Evolutionary conservation across 495 filamentous ascomycete genomes (phyloP).

Genomic region (Letharia lupina): DNA sequence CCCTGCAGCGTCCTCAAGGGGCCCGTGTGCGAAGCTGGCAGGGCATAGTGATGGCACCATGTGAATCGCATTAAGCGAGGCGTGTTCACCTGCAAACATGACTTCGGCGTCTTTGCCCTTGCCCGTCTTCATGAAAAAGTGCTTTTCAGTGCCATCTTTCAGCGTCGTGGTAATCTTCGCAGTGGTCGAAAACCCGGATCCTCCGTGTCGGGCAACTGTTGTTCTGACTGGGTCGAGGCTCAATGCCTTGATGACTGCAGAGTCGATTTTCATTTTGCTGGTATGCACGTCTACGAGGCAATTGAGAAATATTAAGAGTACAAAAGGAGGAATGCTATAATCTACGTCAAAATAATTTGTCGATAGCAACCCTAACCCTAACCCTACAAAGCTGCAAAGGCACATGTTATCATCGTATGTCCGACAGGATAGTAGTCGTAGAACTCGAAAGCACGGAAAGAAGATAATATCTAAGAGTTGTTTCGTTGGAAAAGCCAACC

Average conservation of each 20-base stretch:
- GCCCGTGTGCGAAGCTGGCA: slow-evolving; percentile 60
- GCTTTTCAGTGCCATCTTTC: slow-evolving; percentile 33
- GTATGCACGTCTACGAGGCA: background rate
- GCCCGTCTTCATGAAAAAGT: slow-evolving; percentile 78
- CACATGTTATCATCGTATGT: too few relatives aligned
- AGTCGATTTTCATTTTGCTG: slow-evolving; percentile 39
- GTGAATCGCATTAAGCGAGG: slow-evolving; percentile 75
- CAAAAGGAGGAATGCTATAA: background rate
- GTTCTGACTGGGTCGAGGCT: slow-evolving; percentile 48
- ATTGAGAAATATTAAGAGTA: background rate
- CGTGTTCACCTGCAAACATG: slow-evolving; percentile 82
- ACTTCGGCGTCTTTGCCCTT: slow-evolving; percentile 51
- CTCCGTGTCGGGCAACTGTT: slow-evolving; percentile 55
- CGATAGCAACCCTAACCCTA: background rate
- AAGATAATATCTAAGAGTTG: too few relatives aligned
- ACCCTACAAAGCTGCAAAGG: background rate
- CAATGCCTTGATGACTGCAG: slow-evolving; percentile 56
- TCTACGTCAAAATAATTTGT: background rate
- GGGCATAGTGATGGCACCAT: slow-evolving; percentile 68
- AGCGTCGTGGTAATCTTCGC: slow-evolving; percentile 53
- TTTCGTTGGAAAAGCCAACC: background rate
- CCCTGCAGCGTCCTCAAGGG: slow-evolving; percentile 39
- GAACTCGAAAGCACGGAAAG: too few relatives aligned
- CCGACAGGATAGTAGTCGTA: too few relatives aligned
- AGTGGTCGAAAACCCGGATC: slow-evolving; percentile 66